A percentile compares a stretch with the other conserved stretches of the same genome.
Evolutionary conservation across 148 eudicot genomes (phyloP).

Genomic region (Nepenthes gracilis): DNA sequence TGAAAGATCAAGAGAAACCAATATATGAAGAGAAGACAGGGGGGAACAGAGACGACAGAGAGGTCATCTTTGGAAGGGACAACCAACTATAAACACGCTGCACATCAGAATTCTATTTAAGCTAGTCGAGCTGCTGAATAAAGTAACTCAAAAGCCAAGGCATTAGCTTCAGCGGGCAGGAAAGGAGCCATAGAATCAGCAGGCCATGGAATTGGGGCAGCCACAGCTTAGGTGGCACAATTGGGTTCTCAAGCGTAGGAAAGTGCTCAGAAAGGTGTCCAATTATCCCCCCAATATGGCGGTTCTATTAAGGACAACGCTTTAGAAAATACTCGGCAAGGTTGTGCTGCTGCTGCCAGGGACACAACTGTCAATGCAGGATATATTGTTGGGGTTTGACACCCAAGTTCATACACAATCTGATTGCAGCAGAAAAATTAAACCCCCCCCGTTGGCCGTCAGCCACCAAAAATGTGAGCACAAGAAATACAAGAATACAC

Average conservation of each 20-base stretch:
- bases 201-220: background rate
- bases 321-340: background rate
- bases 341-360: background rate
- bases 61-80: conserved; percentile 39
- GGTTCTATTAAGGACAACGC: conserved; percentile 3
- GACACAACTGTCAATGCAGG: background rate
- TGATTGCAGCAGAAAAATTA: no score
- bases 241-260: conserved; percentile 6
- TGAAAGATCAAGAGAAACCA: background rate
- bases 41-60: background rate
- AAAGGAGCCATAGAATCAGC: conserved; percentile 6
- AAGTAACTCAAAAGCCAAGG: conserved; percentile 18
- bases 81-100: conserved; percentile 33
- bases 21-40: background rate
- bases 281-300: background rate
- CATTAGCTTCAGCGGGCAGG: background rate
- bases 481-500: no score
- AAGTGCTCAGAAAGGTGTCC: background rate
- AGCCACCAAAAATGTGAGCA: no score
- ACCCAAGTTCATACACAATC: no score
- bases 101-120: conserved; percentile 68
- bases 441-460: no score
- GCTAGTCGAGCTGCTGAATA: conserved; percentile 53
- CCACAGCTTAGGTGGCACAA: conserved; percentile 1
- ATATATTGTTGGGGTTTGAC: no score